phyloP scores from a whole-genome alignment of 2,329 filamentous ascomycete species.

The Sporothrix schenckii region DNA sequence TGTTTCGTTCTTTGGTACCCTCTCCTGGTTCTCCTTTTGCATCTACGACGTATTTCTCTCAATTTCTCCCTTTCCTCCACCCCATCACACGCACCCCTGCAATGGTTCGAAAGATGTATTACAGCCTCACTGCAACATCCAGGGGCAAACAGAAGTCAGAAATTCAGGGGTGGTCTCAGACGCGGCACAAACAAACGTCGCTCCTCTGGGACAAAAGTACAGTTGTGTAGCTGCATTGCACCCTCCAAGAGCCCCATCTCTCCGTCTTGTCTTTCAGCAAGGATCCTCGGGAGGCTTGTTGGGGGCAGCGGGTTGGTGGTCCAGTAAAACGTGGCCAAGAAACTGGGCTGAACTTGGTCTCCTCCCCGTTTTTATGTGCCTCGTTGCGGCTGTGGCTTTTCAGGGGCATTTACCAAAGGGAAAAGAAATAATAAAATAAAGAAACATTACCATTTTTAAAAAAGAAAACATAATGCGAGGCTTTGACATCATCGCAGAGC shows the following conservation, averaged over 20 bases:
- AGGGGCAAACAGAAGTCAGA: background rate
- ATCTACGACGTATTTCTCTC: background rate
- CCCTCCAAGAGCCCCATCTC: too few species aligned
- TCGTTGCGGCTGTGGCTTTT: constrained; percentile 22
- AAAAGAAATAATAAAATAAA: background rate
- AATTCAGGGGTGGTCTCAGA: constrained; percentile 7
- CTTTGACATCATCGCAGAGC: background rate
- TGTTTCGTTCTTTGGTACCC: background rate
- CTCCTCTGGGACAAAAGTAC: too few species aligned
- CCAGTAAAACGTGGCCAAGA: constrained; percentile 16
- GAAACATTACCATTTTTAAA: background rate
- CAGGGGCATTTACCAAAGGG: background rate
- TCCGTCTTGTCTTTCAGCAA: background rate
- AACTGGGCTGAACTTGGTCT: constrained; percentile 12
- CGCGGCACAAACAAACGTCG: background rate
- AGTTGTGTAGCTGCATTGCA: too few species aligned
- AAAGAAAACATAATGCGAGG: background rate
- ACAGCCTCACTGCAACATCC: constrained; percentile 25
- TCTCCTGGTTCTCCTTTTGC: too few species aligned
- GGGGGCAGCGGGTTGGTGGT: constrained; percentile 3
- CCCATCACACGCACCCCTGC: constrained; percentile 17
- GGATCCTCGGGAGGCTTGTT: constrained; percentile 19
- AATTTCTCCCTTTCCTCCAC: background rate
- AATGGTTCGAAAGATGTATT: background rate
- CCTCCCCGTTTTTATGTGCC: background rate